Evolutionary conservation across 305 asterid genomes (phyloP), one percentile per base, ranked within the genome.

Genomic region (Ruellia speciosa): DNA sequence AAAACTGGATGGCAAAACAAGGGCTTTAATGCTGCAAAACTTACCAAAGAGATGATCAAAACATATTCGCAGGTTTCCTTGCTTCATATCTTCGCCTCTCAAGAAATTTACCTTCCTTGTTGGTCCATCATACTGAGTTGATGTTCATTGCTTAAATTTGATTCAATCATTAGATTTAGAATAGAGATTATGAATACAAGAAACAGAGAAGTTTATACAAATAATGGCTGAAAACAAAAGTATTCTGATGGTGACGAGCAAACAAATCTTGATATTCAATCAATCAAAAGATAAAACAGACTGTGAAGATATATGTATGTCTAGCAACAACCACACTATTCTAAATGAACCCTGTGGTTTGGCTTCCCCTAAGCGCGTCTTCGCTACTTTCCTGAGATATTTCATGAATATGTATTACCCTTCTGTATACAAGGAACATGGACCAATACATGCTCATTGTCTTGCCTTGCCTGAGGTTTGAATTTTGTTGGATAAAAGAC

Each of bases 21-120:
- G 99, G 57, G 97, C 97, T 65, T 67, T 92, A 56, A 74, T 92
- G 94, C 72, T 88, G 81, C 96, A 92, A 51, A 78, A 81, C 74
- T 81, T 85, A 40, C 69, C 72, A 0, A 82, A 58, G 65, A 33
- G 63, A 57, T 73, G 82, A 65, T 48, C 41, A 34, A 59, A 62
- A 57, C 49, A 43, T n/a, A 13, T 43, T n/a, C n/a, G 11, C 49
- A 43, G 16, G 13, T 43, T 43, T 7, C 1, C 6, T 7, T 33
- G 37, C 37, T 37, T 37, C 41, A 37, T 6, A 2, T 37, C 12
- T 37, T 37, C 2, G 11, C 41, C 9, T 37, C 41, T 24, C 9
- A 37, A 37, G 41, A 37, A 37, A 37, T 37, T 24, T 24, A 24
- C 2, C 9, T 3, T 2, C 12, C 6, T 2, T 37, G 6, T 7